A percentile compares a stretch with the other conserved stretches of the same genome.
These are phyloP conservation scores for Fraxinus platypoda DNA, from an alignment of 305 asterid genomes.

Conservation along the genomic window DNA sequence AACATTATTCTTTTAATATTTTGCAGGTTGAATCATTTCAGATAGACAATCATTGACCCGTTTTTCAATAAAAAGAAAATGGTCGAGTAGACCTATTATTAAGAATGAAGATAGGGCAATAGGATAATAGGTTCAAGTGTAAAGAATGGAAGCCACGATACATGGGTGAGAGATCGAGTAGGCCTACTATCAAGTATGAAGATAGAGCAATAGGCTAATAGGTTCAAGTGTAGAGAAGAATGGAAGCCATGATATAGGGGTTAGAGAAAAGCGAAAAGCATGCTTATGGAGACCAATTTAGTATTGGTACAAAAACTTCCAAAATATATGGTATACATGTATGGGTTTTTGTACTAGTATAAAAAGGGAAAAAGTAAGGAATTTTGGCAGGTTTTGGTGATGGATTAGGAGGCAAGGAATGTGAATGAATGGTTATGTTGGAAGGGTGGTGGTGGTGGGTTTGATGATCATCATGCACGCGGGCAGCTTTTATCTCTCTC, in stretches of 20 bases:
- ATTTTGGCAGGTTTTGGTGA: slow-evolving; percentile 59
- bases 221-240: slow-evolving; percentile 6
- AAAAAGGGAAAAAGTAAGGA: slow-evolving; percentile 32
- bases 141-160: slow-evolving; percentile 3
- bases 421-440: slow-evolving; percentile 30
- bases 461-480: slow-evolving; percentile 67
- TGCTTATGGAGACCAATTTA: slow-evolving; percentile 33
- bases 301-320: slow-evolving; percentile 20
- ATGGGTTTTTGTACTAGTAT: slow-evolving; percentile 33
- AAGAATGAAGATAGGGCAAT: neutral
- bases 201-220: slow-evolving; percentile 9
- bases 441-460: slow-evolving; percentile 39
- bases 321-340: slow-evolving; percentile 16
- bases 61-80: neutral
- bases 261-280: slow-evolving; percentile 50
- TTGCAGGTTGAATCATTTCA: neutral
- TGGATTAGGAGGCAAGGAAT: slow-evolving; percentile 56
- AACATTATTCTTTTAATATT: too few relatives aligned
- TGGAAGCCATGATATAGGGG: slow-evolving; percentile 29
- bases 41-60: neutral
- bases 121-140: slow-evolving; percentile 16
- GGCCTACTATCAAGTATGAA: neutral
- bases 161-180: slow-evolving; percentile 31
- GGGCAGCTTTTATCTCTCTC: slow-evolving; percentile 66
- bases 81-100: neutral